Base-by-base conservation (phyloP, 495 filamentous ascomycete genomes). In the Aspergillus incahuasiensis region DNA sequence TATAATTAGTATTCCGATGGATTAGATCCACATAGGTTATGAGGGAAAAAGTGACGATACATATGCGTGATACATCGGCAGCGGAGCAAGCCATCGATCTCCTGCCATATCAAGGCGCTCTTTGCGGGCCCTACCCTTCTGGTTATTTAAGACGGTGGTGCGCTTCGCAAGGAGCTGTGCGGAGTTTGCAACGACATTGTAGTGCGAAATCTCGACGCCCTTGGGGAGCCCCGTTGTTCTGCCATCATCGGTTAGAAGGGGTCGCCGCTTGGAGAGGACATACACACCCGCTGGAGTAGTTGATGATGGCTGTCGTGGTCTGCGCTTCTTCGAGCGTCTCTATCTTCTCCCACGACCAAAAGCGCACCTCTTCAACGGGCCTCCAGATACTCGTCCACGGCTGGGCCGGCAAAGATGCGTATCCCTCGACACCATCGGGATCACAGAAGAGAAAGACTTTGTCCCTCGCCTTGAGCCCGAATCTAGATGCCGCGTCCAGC, bases 171-270 rank as follows among this genome's bases (percentile, higher is more conserved):
- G 41, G 18, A 55, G 52, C 21, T 55, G 52, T 0, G 35, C 24
- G 19, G 41, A 55, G 43, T 55, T 55, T 13, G 52, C 52, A 18
- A 55, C 20, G 16, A 43, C 52, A 16, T 55, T 55, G 28, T 55
- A 55, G 42, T 55, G 52, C 13, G 52, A 55, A 1, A 55, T 55
- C n/a, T 55, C 52, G 16, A 55, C 52, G 7, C 52, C 52, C 39
- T 55, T 55, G 28, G 52, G 52, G 19, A 47, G 25, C 3, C 52
- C 52, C 25, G 52, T 55, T 16, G 52, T 55, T 55, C 52, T 55
- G 24, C n/a, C 8, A 40, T 2, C 12, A 13, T 52, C 20, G 41
- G 34, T n/a, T n/a, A n/a, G n/a, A n/a, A 20, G 12, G 4, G 18
- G 12, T 12, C 1, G 1, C 20, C 9, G 20, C 16, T 43, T 43